Evolutionary conservation across 306 rosid genomes (phyloP), one percentile per base, ranked within the genome.

Genomic region (Trifolium repens): DNA sequence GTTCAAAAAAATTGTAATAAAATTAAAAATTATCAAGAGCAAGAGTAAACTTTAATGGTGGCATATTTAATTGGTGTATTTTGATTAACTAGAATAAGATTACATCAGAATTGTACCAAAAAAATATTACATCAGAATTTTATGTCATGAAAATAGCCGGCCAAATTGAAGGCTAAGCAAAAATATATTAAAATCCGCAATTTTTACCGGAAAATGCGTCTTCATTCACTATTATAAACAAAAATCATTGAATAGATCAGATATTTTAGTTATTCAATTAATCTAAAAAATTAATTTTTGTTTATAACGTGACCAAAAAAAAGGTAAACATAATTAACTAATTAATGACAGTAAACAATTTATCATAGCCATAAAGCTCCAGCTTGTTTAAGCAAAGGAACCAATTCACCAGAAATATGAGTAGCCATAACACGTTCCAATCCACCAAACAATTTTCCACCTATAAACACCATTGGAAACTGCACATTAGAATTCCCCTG

Each of bases 351-450:
- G 2, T 42, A 8, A 67, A 43, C 19, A 9, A 47, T 14, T 7
- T 10, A 3, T 30, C 80, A 89, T 49, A 89, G 93, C 91, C 93
- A 89, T 30, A 89, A 72, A 13, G 93, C 93, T 6, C 93, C 89
- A 7, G 88, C 91, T 53, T 85, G 61, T 80, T 87, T 89, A 72
- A 87, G 82, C 15, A 85, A 67, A 0, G 94, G 94, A 84, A 89
- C 76, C 86, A 89, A 78, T 53, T 89, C 90, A 4, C 94, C 94
- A 43, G 91, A 79, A 37, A 89, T 89, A 87, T 89, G 94, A 60
- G 91, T 77, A 17, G 91, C 91, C 87, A 89, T 85, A 7, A 89
- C 76, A 10, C 84, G 83, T 60, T 89, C 93, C 80, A 85, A 67
- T 4, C 94, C 91, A 16, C 94, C 94, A 54, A 85, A 87, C 75